Evolutionary conservation across 2,329 filamentous ascomycete genomes (phyloP).

Genomic region (Aspergillus sergii): DNA sequence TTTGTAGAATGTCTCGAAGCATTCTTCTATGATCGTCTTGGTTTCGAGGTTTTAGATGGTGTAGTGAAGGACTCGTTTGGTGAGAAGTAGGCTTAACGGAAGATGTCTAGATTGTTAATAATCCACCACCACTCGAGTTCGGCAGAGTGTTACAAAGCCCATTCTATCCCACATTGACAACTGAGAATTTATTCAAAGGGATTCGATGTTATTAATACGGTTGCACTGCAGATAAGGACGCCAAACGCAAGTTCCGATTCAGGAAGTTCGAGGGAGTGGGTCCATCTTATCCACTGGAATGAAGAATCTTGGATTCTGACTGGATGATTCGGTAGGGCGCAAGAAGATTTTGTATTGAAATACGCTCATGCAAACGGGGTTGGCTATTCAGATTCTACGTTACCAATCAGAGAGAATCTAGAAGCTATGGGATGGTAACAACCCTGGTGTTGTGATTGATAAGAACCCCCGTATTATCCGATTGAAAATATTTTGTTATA

Average conservation of each 20-base stretch:
- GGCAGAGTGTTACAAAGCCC: neutral
- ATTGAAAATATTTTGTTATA: no score
- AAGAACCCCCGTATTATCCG: neutral
- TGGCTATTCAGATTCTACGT: neutral
- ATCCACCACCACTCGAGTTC: neutral
- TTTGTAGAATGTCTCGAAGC: neutral
- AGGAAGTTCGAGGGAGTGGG: neutral
- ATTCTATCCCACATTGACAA: neutral
- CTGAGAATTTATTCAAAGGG: neutral
- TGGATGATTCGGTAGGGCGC: neutral
- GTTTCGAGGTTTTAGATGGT: neutral
- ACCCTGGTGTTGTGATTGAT: neutral
- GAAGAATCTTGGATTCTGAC: neutral
- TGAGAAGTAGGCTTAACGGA: neutral
- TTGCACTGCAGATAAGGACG: neutral
- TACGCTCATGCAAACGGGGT: no score
- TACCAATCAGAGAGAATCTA: neutral
- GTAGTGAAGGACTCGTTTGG: neutral
- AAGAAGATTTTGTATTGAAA: neutral
- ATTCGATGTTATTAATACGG: neutral
- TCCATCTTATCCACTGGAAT: neutral
- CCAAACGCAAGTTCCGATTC: neutral
- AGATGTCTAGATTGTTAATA: neutral
- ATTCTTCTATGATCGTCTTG: neutral
- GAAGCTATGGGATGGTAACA: neutral